Conservation (phyloP, 139 green algal species). For the Micractinium sp. region DNA sequence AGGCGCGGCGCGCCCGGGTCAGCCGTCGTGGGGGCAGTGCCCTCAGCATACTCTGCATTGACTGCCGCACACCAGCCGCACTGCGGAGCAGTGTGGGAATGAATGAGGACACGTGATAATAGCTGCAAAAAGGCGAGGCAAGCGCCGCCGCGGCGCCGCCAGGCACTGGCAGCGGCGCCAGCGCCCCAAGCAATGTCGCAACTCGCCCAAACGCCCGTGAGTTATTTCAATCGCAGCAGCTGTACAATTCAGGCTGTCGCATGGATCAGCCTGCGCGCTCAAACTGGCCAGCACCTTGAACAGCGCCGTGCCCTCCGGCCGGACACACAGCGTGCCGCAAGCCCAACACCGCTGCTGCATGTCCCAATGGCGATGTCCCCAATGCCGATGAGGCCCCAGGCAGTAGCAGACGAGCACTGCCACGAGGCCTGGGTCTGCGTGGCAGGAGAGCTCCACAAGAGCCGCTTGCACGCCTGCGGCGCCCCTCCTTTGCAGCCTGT, state of each 20-base stretch:
- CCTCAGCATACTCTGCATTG: neutral
- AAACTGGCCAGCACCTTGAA: slow-evolving; percentile 9
- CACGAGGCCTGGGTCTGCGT: neutral
- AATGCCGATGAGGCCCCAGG: neutral
- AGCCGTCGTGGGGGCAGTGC: neutral
- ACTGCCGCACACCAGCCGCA: slow-evolving; percentile 24
- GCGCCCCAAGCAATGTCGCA: neutral
- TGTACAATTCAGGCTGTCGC: neutral
- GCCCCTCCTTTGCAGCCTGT: neutral
- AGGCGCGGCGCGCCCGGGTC: slow-evolving; percentile 4
- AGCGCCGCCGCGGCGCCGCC: neutral
- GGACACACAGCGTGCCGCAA: neutral
- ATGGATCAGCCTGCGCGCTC: neutral
- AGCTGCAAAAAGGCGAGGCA: neutral
- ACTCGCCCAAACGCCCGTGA: no score
- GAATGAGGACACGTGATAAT: neutral
- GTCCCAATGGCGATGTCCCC: neutral
- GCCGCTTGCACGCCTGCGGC: neutral
- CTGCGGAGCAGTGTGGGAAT: neutral
- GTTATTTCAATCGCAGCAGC: neutral
- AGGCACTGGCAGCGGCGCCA: neutral
- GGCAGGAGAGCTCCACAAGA: neutral
- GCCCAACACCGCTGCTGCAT: slow-evolving; percentile 30
- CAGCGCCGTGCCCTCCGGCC: neutral
- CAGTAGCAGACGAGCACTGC: neutral